These are phyloP conservation scores for Trypanosoma mega DNA, from an alignment of 208 protist species.

Conservation along the genomic window DNA sequence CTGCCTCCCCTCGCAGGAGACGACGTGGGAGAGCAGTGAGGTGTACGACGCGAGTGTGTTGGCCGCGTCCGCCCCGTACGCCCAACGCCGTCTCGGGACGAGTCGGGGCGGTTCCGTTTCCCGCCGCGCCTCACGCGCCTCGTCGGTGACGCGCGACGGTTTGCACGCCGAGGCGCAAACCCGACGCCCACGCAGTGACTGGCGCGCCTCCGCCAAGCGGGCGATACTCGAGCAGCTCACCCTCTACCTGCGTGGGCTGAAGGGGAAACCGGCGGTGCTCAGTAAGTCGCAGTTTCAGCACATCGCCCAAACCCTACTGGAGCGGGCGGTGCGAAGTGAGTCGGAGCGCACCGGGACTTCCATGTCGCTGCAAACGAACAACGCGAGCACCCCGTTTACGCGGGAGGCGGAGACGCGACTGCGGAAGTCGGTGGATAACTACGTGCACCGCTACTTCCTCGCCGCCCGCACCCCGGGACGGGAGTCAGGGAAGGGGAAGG, in stretches of 20 bases:
- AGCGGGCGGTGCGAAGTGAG: conserved; percentile 65
- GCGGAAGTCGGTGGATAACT: conserved; percentile 76
- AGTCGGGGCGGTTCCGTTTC: conserved; percentile 20
- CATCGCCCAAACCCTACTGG: conserved; percentile 60
- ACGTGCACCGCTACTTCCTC: conserved; percentile 63
- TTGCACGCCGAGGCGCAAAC: not conserved
- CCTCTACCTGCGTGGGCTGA: conserved; percentile 53
- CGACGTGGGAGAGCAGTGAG: conserved; percentile 31
- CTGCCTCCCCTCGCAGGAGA: conserved; percentile 43
- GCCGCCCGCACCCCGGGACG: not conserved
- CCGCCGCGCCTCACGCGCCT: conserved; percentile 25
- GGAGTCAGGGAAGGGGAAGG: not conserved
- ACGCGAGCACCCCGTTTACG: conserved; percentile 46
- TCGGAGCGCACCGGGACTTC: conserved; percentile 53
- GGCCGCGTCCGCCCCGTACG: not conserved
- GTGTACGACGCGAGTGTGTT: conserved; percentile 16
- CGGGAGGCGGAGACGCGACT: conserved; percentile 53
- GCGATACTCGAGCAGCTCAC: conserved; percentile 80
- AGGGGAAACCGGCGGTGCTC: conserved; percentile 57
- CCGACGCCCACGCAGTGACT: conserved; percentile 30
- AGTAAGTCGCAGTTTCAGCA: conserved; percentile 45
- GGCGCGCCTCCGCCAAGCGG: conserved; percentile 71
- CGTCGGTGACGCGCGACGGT: conserved; percentile 6
- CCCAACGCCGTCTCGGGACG: not conserved
- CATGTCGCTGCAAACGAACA: conserved; percentile 53